phyloP scores from a whole-genome alignment of 768 basidiomycete genomes.

The Naganishia vishniacii region DNA sequence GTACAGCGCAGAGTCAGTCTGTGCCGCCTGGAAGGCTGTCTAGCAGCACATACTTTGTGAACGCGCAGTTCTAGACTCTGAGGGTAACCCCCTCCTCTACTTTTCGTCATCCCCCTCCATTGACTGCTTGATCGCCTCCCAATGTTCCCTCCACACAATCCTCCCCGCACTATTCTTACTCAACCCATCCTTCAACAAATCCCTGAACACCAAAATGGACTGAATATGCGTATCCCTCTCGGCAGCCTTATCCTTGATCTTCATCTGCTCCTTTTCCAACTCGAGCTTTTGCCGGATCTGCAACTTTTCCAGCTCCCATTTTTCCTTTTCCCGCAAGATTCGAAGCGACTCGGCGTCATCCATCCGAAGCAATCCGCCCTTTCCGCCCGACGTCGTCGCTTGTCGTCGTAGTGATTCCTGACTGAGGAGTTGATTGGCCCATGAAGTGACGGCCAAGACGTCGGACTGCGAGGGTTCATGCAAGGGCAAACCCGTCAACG shows the following conservation, averaged over 20 bases:
- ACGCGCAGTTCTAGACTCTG: too few species aligned
- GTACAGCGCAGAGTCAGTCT: too few species aligned
- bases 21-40: too few species aligned
- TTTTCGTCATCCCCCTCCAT: constrained; percentile 13
- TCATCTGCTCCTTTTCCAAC: constrained; percentile 22
- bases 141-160: constrained; percentile 14
- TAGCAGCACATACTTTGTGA: too few species aligned
- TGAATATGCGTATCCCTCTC: constrained; percentile 17
- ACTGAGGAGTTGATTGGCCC: constrained; percentile 11
- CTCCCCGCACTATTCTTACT: constrained; percentile 1
- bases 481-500: background rate
- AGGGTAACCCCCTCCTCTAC: too few species aligned
- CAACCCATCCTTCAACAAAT: constrained; percentile 8
- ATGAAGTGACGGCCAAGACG: constrained; percentile 9
- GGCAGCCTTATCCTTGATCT: background rate
- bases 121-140: constrained; percentile 7
- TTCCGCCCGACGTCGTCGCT: background rate
- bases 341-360: background rate
- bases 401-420: constrained; percentile 11
- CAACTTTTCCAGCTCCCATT: constrained; percentile 9
- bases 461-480: background rate
- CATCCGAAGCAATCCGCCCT: background rate
- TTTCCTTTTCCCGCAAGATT: constrained; percentile 3
- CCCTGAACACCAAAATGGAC: constrained; percentile 2
- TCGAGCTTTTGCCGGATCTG: constrained; percentile 8